Conservation (phyloP, 768 basidiomycete genomes). For the Mycena leptocephala region DNA sequence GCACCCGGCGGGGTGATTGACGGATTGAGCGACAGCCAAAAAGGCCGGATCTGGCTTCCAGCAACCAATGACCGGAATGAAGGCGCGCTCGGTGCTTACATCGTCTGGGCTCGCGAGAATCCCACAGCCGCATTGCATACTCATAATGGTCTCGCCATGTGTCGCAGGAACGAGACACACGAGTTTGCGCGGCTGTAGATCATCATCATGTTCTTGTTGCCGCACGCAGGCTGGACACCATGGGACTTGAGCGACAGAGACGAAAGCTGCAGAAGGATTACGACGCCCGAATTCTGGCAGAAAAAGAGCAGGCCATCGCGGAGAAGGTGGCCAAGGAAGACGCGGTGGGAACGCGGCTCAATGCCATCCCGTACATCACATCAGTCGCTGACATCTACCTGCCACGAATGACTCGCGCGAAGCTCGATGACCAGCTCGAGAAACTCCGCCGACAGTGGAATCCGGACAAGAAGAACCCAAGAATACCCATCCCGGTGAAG, state of each 20-base stretch:
- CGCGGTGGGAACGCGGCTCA: not conserved
- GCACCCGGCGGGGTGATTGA: constrained; percentile 33
- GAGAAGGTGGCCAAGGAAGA: not conserved
- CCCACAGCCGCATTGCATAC: not conserved
- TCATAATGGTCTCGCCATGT: constrained; percentile 14
- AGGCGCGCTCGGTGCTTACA: constrained; percentile 24
- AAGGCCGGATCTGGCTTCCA: constrained; percentile 14
- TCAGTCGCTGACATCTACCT: not conserved
- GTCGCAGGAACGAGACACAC: constrained; percentile 10
- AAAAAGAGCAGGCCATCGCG: not conserved
- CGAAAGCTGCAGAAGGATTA: constrained; percentile 7
- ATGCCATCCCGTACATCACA: constrained; percentile 7
- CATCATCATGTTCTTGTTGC: not conserved
- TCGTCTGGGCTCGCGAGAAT: not conserved
- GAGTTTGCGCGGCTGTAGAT: constrained; percentile 16
- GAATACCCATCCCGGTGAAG: not conserved
- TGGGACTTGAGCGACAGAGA: not conserved
- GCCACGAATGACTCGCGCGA: constrained; percentile 8
- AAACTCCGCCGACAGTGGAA: constrained; percentile 12
- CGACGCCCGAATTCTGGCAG: not conserved
- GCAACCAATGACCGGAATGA: constrained; percentile 36
- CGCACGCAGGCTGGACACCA: not conserved
- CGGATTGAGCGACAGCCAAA: not conserved
- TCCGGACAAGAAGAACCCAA: not conserved
- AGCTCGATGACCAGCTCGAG: constrained; percentile 22